Evolutionary conservation across 306 rosid species (phyloP), one percentile per base, ranked within the genome.

Genomic region (Psophocarpus tetragonolobus): DNA sequence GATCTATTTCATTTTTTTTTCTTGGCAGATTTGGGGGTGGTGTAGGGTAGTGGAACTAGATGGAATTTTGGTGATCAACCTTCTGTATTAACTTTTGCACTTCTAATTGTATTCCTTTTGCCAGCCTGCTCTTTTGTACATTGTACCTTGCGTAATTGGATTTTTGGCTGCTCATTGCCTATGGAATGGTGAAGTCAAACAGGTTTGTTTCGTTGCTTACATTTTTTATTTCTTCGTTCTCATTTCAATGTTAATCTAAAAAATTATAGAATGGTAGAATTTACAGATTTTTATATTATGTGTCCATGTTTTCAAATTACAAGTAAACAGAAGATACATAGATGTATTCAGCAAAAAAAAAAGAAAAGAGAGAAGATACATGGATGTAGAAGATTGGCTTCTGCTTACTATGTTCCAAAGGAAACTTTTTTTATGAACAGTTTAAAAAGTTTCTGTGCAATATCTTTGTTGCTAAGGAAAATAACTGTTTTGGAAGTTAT

Each of bases 51-150:
- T 21, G 30, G 57, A 21, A 56, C 30, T 45, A 30, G 9, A 21
- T 58, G 60, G 60, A 24, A 10, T 23, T 47, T 36, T 75, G 61
- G 53, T 42, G 13, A 51, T 21, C 62, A 42, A 18, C 24, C 58
- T 39, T 75, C 45, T 58, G 56, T 42, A 26, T 57, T 70, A 24
- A 84, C 44, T 65, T 61, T 73, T 38, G 12, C 72, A 21, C 66
- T 56, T 74, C 24, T 42, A 53, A 38, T 82, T 72, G 18, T 68
- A 9, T 66, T 33, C 48, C 39, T 86, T 47, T 77, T 86, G 29
- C 45, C 96, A 96, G 99, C 99, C 98, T 61, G 99, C 99, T 5
- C 97, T 96, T 53, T 77, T 96, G 84, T 92, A 96, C 73, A 96
- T 96, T 81, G 98, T 92, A 44, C 99, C 99, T 11, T 51, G 88